These are phyloP conservation scores for Scheffersomyces spartinae DNA, from an alignment of 805 yeast genomes.

Conservation along the genomic window DNA sequence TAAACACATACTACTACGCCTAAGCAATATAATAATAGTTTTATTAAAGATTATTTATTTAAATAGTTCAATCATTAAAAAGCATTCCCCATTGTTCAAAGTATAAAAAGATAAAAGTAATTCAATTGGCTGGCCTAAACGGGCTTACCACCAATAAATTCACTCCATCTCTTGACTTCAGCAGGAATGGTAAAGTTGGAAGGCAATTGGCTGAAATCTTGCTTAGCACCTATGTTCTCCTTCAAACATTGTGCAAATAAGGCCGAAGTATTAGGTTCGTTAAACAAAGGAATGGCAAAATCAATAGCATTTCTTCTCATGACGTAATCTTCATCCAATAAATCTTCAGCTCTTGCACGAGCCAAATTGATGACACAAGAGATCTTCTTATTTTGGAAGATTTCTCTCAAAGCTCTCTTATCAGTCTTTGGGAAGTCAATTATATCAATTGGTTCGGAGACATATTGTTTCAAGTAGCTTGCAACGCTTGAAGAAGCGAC, in stretches of 20 bases:
- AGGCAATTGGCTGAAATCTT: conserved; percentile 22
- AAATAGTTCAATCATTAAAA: too few species aligned
- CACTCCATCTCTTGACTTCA: conserved; percentile 95
- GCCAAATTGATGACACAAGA: conserved; percentile 90
- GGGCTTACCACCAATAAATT: conserved; percentile 89
- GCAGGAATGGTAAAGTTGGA: conserved; percentile 49
- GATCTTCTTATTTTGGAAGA: conserved; percentile 78
- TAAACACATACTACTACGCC: too few species aligned
- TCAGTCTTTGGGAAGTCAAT: conserved; percentile 90
- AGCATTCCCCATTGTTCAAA: too few species aligned
- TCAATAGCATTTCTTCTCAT: conserved; percentile 99
- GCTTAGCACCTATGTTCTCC: conserved; percentile 48
- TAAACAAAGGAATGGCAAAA: conserved; percentile 90
- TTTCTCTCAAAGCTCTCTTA: conserved; percentile 86
- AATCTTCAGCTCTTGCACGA: conserved; percentile 72
- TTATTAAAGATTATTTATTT: too few species aligned
- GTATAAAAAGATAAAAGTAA: too few species aligned
- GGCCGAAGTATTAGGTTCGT: conserved; percentile 88
- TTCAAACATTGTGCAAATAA: conserved; percentile 78
- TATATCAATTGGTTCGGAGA: conserved; percentile 40
- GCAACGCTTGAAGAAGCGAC: conserved; percentile 67
- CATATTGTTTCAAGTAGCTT: conserved; percentile 46
- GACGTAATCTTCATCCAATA: conserved; percentile 82
- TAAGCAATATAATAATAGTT: too few species aligned
- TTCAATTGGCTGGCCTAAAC: conserved; percentile 27